Conservation (phyloP, 192 early-diverging fungal genomes). For the Coemansia sp. region DNA sequence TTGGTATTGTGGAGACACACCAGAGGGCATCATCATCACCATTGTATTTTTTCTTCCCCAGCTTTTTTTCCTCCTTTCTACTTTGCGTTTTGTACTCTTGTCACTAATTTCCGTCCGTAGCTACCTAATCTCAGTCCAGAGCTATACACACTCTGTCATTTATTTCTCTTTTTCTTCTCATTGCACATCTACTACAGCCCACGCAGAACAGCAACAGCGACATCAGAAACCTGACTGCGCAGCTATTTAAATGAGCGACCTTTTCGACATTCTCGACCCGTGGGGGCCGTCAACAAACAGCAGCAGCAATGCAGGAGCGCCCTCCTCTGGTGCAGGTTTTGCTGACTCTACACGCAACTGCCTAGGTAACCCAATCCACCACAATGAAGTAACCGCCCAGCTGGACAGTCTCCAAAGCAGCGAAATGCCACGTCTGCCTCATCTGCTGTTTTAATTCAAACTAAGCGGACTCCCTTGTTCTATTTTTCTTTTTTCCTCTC, state of each 20-base stretch:
- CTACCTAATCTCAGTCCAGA: neutral
- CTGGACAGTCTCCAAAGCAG: too few relatives aligned
- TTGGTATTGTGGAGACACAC: too few relatives aligned
- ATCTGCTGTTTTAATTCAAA: neutral
- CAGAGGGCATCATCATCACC: neutral
- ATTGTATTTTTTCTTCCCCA: neutral
- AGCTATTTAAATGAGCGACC: constrained; percentile 50
- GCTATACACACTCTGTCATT: neutral
- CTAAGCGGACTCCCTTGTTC: neutral
- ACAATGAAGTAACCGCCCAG: too few relatives aligned
- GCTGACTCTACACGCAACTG: constrained; percentile 20
- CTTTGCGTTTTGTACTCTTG: too few relatives aligned
- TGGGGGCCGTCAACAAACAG: constrained; percentile 32
- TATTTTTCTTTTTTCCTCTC: neutral
- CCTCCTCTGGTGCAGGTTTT: neutral
- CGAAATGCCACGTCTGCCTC: neutral
- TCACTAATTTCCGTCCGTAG: too few relatives aligned
- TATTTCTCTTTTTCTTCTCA: too few relatives aligned
- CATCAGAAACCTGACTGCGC: too few relatives aligned
- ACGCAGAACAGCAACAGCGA: too few relatives aligned
- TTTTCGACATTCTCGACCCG: constrained; percentile 52
- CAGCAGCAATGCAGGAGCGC: constrained; percentile 7
- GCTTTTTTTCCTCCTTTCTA: neutral
- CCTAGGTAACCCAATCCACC: constrained; percentile 47
- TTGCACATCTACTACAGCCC: too few relatives aligned